Base-by-base conservation (phyloP, 2,329 filamentous ascomycete species). In the Monosporascus sp. region DNA sequence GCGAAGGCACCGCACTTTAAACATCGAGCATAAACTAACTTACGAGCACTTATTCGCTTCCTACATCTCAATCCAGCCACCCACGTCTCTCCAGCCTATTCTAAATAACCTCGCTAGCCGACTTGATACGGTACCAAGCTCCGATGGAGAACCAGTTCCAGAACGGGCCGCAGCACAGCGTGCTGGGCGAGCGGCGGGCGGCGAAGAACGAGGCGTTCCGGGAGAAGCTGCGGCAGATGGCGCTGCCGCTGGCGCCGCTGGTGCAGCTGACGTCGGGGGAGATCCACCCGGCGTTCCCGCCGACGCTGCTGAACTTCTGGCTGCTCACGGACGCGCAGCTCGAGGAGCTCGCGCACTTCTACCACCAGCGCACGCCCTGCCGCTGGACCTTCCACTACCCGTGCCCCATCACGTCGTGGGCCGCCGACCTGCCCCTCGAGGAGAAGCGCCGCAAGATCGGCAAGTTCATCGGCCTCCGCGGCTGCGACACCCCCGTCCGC, bases 371-470 rank as follows among this genome's bases (percentile, higher is more conserved):
- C 54, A 81, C 78, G 1, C 82, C 81, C 1, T 73, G 73, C 54
- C 65, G 67, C n/a, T 82, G 76, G 73, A 78, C 79, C 2, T 59
- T 67, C 49, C 74, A 80, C 55, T 91, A 91, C 67, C 88, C 88
- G 0, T 84, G 82, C 59, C 83, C 81, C n/a, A 80, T 91, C 64
- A 69, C 74, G 14, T 26, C 6, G 51, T 91, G 87, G 87, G 67
- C 70, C 2, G 68, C 69, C 5, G 70, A 76, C 55, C 68, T 84
- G 55, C 70, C 74, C 2, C 67, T 85, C 26, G 81, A 85, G 68
- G 79, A 91, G 65, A 91, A 91, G 76, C 77, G 87, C 57, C 75
- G 87, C 57, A 84, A 85, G 70, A 82, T 91, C 65, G 88, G 87
- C 46, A 76, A 81, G 60, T 91, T 91, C 60, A 89, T 91, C 65